phyloP scores from a whole-genome alignment of 805 yeast species.

The Candida alai region DNA sequence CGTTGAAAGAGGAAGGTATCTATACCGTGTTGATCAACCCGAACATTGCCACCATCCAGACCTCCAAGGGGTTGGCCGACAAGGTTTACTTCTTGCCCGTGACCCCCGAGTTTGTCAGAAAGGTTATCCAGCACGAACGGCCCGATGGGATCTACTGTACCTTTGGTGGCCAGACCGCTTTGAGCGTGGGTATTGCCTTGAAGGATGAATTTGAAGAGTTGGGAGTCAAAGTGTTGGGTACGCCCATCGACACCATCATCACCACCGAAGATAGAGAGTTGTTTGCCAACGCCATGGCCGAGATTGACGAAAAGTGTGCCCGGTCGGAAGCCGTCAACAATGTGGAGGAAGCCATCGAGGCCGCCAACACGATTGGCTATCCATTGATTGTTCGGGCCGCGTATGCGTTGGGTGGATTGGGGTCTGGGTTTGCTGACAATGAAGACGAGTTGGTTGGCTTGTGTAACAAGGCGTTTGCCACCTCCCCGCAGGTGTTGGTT shows the following conservation, averaged over 20 bases:
- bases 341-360: slow-evolving; percentile 77
- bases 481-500: slow-evolving; percentile 92
- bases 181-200: slow-evolving; percentile 90
- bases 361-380: slow-evolving; percentile 83
- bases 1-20: slow-evolving; percentile 95
- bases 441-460: slow-evolving; percentile 76
- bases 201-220: slow-evolving; percentile 91
- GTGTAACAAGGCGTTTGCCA: slow-evolving; percentile 89
- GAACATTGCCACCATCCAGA: slow-evolving; percentile 97
- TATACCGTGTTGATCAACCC: slow-evolving; percentile 96
- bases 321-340: slow-evolving; percentile 80
- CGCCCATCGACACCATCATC: slow-evolving; percentile 91
- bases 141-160: slow-evolving; percentile 97
- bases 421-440: slow-evolving; percentile 95
- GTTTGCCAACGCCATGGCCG: slow-evolving; percentile 91
- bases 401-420: slow-evolving; percentile 94
- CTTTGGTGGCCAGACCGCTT: slow-evolving; percentile 98
- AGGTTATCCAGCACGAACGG: slow-evolving; percentile 89
- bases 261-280: slow-evolving; percentile 98
- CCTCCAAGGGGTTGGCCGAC: slow-evolving; percentile 96
- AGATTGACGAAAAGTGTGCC: slow-evolving; percentile 94
- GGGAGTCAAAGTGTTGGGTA: slow-evolving; percentile 95
- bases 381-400: slow-evolving; percentile 98
- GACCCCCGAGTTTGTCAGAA: slow-evolving; percentile 91
- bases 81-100: slow-evolving; percentile 98